Evolutionary conservation across 306 rosid species (phyloP).

Genomic region (Oemleria cerasiformis): DNA sequence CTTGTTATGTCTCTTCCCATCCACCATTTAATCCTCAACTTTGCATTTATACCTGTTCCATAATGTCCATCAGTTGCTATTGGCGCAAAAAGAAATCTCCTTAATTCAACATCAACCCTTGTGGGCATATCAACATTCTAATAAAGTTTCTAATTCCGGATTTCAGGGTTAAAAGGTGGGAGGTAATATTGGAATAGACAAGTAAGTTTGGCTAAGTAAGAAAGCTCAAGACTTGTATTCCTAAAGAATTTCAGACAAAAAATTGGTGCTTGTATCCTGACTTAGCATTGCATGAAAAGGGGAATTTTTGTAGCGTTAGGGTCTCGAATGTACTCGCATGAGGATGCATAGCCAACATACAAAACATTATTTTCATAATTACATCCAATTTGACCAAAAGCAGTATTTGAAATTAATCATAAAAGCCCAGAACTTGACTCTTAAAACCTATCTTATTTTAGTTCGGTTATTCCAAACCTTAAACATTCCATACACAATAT

Average conservation of each 20-base stretch:
- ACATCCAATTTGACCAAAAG: neutral
- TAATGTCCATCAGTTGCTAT: neutral
- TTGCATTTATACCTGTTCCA: neutral
- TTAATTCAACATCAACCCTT: neutral
- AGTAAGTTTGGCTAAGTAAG: neutral
- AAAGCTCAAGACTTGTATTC: neutral
- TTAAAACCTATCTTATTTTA: neutral
- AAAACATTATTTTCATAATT: no score
- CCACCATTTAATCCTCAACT: neutral
- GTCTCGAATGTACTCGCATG: neutral
- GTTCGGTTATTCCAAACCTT: neutral
- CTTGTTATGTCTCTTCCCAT: slow-evolving; percentile 9
- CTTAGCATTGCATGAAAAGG: neutral
- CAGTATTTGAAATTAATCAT: neutral
- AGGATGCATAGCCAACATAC: no score
- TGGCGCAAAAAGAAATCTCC: neutral
- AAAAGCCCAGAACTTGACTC: neutral
- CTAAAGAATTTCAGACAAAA: neutral
- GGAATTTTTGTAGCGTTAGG: neutral
- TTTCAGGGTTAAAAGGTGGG: neutral
- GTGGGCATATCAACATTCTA: neutral
- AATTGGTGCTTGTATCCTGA: neutral
- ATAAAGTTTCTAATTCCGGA: neutral
- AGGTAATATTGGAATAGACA: neutral
- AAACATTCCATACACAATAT: neutral